These are phyloP conservation scores for Kodamaea alishanica DNA, from an alignment of 1,139 yeast genomes.

Conservation along the genomic window DNA sequence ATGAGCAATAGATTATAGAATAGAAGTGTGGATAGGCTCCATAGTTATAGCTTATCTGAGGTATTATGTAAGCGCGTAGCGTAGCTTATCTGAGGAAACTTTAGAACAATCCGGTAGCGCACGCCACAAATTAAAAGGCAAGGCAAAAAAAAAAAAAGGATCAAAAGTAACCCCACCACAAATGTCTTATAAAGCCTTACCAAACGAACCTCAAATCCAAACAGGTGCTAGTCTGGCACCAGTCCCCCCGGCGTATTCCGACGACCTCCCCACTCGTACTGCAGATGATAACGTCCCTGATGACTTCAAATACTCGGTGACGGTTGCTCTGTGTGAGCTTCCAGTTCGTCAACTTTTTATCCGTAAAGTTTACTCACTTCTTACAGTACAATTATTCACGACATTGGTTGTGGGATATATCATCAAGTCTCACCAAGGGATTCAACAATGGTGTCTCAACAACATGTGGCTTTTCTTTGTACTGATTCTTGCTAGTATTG, in stretches of 20 bases:
- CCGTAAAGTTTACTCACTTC: slow-evolving; percentile 73
- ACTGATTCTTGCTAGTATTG: slow-evolving; percentile 57
- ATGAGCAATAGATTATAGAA: slow-evolving; percentile 9
- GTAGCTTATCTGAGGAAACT: too few species aligned
- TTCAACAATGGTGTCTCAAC: slow-evolving; percentile 56
- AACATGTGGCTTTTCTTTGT: slow-evolving; percentile 62
- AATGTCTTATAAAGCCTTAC: slow-evolving; percentile 3
- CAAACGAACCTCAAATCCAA: slow-evolving; percentile 7
- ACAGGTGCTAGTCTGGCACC: slow-evolving; percentile 1
- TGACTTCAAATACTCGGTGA: slow-evolving; percentile 80
- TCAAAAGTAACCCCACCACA: too few species aligned
- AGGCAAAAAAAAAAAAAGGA: too few species aligned
- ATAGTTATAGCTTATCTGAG: too few species aligned
- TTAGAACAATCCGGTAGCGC: too few species aligned
- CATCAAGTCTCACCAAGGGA: slow-evolving; percentile 44
- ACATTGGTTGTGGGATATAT: slow-evolving; percentile 60
- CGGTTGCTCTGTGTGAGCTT: slow-evolving; percentile 74
- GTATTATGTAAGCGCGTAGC: too few species aligned
- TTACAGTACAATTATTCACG: slow-evolving; percentile 58
- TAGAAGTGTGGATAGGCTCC: neutral
- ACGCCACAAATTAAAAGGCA: too few species aligned
- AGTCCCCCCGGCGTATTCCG: slow-evolving; percentile 25
- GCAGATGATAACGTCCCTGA: slow-evolving; percentile 55
- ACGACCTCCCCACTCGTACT: slow-evolving; percentile 21
- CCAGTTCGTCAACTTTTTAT: slow-evolving; percentile 73